These are phyloP conservation scores for Ammopiptanthus mongolicus DNA, from an alignment of 306 rosid species.

Conservation along the genomic window DNA sequence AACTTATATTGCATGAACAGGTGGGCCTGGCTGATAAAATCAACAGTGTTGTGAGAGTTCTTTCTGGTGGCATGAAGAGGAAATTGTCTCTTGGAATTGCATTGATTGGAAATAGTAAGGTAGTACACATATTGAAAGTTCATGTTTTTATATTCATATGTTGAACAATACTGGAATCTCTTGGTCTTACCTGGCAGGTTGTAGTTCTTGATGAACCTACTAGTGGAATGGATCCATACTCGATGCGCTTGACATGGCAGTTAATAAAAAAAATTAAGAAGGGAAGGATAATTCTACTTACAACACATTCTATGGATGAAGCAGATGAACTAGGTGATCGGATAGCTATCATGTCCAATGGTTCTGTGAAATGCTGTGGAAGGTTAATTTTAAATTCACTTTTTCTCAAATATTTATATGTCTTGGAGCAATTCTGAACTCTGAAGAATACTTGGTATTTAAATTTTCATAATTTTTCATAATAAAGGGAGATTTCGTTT, in stretches of 20 bases:
- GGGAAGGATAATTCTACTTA: conserved; percentile 89
- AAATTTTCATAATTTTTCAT: neutral
- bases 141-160: neutral
- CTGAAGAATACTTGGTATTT: neutral
- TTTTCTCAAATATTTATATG: neutral
- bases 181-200: conserved; percentile 55
- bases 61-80: conserved; percentile 99
- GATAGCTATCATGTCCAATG: conserved; percentile 98
- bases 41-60: conserved; percentile 65
- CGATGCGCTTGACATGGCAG: conserved; percentile 99
- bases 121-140: conserved; percentile 23
- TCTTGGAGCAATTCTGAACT: neutral
- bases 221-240: conserved; percentile 99
- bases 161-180: neutral
- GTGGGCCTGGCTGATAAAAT: conserved; percentile 94
- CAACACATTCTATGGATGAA: conserved; percentile 99
- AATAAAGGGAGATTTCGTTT: neutral
- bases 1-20: conserved; percentile 41
- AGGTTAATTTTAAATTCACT: conserved; percentile 42
- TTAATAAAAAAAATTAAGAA: conserved; percentile 82
- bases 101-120: conserved; percentile 91
- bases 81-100: conserved; percentile 97
- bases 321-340: conserved; percentile 97
- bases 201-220: conserved; percentile 95
- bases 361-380: conserved; percentile 94